phyloP scores from a whole-genome alignment of 2,329 filamentous ascomycete species.

The Ophiostoma populinum region DNA sequence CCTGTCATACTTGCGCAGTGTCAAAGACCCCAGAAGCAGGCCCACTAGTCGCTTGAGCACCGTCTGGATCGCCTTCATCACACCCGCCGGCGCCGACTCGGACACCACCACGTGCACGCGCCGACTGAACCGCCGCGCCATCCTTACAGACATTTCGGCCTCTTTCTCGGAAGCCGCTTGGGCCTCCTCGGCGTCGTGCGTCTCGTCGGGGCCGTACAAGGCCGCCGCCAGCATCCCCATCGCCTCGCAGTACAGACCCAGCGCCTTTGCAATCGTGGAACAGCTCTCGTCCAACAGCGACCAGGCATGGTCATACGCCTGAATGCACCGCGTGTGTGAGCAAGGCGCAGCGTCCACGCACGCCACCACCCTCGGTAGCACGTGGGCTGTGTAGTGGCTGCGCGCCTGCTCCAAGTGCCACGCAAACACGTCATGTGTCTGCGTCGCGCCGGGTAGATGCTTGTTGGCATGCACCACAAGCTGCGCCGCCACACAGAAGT shows the following conservation, averaged over 20 bases:
- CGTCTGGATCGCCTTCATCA: slow-evolving; percentile 34
- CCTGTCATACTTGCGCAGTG: no score
- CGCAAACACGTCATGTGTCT: slow-evolving; percentile 36
- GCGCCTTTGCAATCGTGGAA: slow-evolving; percentile 39
- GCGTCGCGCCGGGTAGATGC: slow-evolving; percentile 29
- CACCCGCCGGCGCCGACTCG: slow-evolving; percentile 38
- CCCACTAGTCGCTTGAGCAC: slow-evolving; percentile 36
- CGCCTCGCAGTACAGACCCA: slow-evolving; percentile 39
- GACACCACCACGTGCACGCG: slow-evolving; percentile 48
- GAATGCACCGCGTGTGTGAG: no score
- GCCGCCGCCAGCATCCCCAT: slow-evolving; percentile 31
- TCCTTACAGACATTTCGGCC: no score
- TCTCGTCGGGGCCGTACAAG: slow-evolving; percentile 24
- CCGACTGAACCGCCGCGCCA: slow-evolving; percentile 29
- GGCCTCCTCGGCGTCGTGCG: no score
- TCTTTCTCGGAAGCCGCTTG: no score
- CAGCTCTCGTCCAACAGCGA: slow-evolving; percentile 30
- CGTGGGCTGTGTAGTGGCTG: no score
- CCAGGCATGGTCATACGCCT: no score
- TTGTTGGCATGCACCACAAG: slow-evolving; percentile 31
- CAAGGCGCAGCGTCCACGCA: no score
- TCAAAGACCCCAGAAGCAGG: slow-evolving; percentile 25
- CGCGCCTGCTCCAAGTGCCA: slow-evolving; percentile 28
- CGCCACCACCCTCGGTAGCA: no score
- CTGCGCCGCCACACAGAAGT: slow-evolving; percentile 34